These are phyloP conservation scores for Podaxis pistillaris DNA, from an alignment of 768 basidiomycete species.

Conservation along the genomic window DNA sequence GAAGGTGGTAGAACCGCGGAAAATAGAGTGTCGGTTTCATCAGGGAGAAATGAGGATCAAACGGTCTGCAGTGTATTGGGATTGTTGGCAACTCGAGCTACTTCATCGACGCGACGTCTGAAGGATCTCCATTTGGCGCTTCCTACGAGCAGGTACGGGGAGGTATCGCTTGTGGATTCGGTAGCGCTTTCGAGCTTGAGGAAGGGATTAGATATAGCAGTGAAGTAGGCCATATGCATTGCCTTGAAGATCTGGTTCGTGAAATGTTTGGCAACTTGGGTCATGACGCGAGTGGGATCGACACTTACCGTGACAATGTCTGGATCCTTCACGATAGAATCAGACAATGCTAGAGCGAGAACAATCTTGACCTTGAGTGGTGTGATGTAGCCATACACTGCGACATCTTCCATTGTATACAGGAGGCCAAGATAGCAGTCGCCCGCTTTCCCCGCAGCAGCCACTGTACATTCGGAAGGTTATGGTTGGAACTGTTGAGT, in stretches of 20 bases:
- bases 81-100: conserved; percentile 54
- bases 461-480: conserved; percentile 28
- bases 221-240: conserved; percentile 84
- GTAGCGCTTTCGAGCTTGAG: conserved; percentile 56
- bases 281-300: neutral
- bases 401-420: conserved; percentile 91
- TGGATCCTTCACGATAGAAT: conserved; percentile 76
- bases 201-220: conserved; percentile 84
- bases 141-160: conserved; percentile 57
- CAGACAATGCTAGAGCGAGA: conserved; percentile 74
- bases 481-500: neutral
- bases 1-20: conserved; percentile 9
- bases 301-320: conserved; percentile 71
- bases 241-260: conserved; percentile 76
- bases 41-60: conserved; percentile 7
- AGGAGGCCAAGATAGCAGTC: conserved; percentile 86
- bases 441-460: conserved; percentile 53
- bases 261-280: neutral
- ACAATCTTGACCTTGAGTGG: conserved; percentile 88
- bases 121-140: conserved; percentile 70
- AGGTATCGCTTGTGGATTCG: conserved; percentile 50
- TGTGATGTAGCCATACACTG: conserved; percentile 90
- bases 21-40: neutral
- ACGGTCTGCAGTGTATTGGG: conserved; percentile 23
- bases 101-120: conserved; percentile 70